A percentile compares a stretch with the other conserved stretches of the same genome.
These are phyloP conservation scores for Cylindrotheca closterium DNA, from an alignment of 108 stramenopile species.

Conservation along the genomic window DNA sequence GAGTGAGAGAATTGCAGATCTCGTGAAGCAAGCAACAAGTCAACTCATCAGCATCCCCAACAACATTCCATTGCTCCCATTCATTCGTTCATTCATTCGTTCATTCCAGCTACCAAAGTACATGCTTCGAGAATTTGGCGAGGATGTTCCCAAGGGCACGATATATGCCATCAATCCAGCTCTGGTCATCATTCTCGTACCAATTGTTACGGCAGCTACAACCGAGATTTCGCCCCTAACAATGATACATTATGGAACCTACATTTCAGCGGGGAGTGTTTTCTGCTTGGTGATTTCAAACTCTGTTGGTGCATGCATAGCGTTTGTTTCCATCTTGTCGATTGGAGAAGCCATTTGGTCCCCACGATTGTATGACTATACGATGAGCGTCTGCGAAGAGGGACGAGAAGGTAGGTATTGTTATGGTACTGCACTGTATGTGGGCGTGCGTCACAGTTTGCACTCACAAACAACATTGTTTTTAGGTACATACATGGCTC, in stretches of 20 bases:
- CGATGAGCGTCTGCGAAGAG: constrained; percentile 66
- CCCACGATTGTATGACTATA: constrained; percentile 79
- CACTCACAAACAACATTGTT: too few relatives aligned
- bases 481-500: constrained; percentile 72
- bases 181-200: constrained; percentile 76
- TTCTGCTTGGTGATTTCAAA: constrained; percentile 71
- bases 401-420: constrained; percentile 59
- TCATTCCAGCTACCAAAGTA: constrained; percentile 59
- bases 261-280: constrained; percentile 68
- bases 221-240: constrained; percentile 57
- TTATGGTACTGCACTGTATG: too few relatives aligned
- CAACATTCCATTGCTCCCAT: too few relatives aligned
- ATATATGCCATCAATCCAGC: constrained; percentile 83
- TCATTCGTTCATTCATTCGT: too few relatives aligned
- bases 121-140: constrained; percentile 79
- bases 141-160: constrained; percentile 65
- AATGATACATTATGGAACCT: constrained; percentile 79
- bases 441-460: too few relatives aligned
- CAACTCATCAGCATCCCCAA: not conserved
- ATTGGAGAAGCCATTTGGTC: constrained; percentile 85
- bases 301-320: constrained; percentile 56
- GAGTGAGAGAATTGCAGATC: too few relatives aligned
- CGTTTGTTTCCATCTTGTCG: constrained; percentile 67
- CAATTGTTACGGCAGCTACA: constrained; percentile 73
- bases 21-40: not conserved